Percentiles rank a stretch among this genome's conserved stretches.
These are phyloP conservation scores for Trifolium fragiferum DNA, from an alignment of 306 rosid genomes.

Conservation along the genomic window DNA sequence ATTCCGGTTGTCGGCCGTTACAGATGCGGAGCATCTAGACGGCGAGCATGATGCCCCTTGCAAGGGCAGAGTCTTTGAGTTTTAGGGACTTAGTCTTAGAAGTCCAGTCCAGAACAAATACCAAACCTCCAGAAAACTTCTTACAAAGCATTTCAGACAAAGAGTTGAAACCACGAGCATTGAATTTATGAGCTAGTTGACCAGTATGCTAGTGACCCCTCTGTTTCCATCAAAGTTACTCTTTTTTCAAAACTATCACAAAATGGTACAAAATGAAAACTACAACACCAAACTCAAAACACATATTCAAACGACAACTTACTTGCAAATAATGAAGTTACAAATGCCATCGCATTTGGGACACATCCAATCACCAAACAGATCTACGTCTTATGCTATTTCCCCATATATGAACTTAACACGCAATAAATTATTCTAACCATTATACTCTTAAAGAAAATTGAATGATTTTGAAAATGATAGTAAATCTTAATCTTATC, in stretches of 20 bases:
- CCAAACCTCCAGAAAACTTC: slow-evolving; percentile 25
- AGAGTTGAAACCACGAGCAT: slow-evolving; percentile 59
- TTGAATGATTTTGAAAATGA: background rate
- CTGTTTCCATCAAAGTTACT: slow-evolving; percentile 56
- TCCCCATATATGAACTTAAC: slow-evolving; percentile 62
- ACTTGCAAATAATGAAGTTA: slow-evolving; percentile 81
- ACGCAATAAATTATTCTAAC: background rate
- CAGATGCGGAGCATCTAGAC: no score
- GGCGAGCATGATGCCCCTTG: no score
- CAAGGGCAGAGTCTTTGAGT: no score
- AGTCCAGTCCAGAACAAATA: no score
- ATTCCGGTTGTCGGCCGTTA: no score
- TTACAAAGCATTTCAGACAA: slow-evolving; percentile 60
- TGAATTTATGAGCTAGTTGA: slow-evolving; percentile 49
- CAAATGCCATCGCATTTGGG: slow-evolving; percentile 77
- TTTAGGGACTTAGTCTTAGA: no score
- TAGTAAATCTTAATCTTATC: no score
- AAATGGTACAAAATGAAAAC: no score
- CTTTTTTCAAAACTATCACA: slow-evolving; percentile 31
- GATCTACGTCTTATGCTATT: slow-evolving; percentile 53
- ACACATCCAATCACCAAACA: slow-evolving; percentile 60
- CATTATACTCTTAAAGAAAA: background rate
- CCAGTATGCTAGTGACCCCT: slow-evolving; percentile 77
- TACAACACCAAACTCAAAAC: background rate
- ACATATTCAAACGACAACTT: slow-evolving; percentile 24